Conservation (phyloP, 129 eudicot species). For the Pittosporum tobira region DNA sequence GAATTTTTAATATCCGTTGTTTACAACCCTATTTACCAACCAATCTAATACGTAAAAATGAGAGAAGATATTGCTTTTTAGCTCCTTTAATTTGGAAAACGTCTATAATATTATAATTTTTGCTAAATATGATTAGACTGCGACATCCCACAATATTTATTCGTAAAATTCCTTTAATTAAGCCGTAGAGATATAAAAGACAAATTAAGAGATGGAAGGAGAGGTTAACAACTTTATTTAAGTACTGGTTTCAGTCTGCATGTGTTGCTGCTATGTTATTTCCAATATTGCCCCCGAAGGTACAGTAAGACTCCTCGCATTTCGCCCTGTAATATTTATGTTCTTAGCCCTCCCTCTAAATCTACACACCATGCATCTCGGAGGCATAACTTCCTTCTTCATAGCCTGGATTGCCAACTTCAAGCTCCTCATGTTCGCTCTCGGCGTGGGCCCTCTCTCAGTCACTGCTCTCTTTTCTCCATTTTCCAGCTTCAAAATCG, state of each 20-base stretch:
- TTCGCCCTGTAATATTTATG: constrained; percentile 27
- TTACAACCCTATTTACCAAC: no score
- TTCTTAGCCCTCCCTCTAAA: constrained; percentile 49
- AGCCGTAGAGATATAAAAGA: no score
- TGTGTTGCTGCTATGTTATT: constrained; percentile 22
- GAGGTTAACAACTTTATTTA: no score
- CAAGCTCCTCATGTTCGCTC: constrained; percentile 49
- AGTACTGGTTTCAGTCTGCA: constrained; percentile 34
- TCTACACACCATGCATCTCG: constrained; percentile 30
- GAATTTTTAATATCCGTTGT: no score
- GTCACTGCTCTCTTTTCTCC: constrained; percentile 28
- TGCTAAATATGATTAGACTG: no score
- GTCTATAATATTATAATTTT: no score
- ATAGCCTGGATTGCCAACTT: constrained; percentile 49
- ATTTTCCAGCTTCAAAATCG: constrained; percentile 28
- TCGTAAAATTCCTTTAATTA: no score
- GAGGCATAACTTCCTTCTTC: constrained; percentile 37
- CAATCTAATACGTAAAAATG: no score
- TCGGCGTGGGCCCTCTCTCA: constrained; percentile 47
- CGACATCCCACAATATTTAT: no score
- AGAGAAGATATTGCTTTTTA: no score
- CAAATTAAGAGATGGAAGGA: no score
- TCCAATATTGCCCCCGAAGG: constrained; percentile 25
- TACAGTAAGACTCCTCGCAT: constrained; percentile 20
- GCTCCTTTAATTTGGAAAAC: no score